Percentiles rank a stretch among this genome's conserved stretches.
phyloP scores from a whole-genome alignment of 768 basidiomycete genomes.

The Sarcodon aspratus region DNA sequence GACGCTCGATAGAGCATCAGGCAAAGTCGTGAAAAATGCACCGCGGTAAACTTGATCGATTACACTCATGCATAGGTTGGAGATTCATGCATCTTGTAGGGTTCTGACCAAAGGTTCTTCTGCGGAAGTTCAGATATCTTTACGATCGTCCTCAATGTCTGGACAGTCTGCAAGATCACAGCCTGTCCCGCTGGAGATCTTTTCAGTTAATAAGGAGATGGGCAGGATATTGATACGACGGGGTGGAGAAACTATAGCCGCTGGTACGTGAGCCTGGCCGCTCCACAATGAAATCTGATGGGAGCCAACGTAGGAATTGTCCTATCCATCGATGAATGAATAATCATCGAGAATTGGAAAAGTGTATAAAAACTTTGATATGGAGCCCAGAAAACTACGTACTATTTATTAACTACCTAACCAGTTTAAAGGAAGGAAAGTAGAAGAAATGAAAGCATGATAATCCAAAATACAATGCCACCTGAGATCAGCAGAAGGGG shows the following conservation, averaged over 20 bases:
- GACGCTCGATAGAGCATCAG: slow-evolving; percentile 68
- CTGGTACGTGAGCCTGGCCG: slow-evolving; percentile 32
- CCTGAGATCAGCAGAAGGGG: no score
- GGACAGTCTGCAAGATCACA: slow-evolving; percentile 32
- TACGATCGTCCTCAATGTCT: slow-evolving; percentile 47
- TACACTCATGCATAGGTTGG: slow-evolving; percentile 45
- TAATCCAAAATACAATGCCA: no score
- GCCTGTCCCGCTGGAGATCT: slow-evolving; percentile 80
- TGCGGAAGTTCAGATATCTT: slow-evolving; percentile 75
- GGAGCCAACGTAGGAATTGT: not conserved
- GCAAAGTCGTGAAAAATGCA: slow-evolving; percentile 56
- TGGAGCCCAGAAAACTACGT: no score
- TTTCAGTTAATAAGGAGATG: slow-evolving; percentile 89
- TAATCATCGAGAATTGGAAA: no score
- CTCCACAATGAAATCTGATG: not conserved
- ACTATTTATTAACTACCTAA: no score
- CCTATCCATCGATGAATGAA: not conserved
- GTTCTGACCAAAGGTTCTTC: slow-evolving; percentile 78
- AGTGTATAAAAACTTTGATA: no score
- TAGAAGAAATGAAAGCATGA: no score
- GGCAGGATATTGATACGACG: slow-evolving; percentile 81
- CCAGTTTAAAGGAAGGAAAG: no score
- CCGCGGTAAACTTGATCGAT: slow-evolving; percentile 67
- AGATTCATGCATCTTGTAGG: slow-evolving; percentile 46
- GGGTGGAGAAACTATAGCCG: slow-evolving; percentile 89